phyloP scores from a whole-genome alignment of 176 grass and related monocot genomes.

The Poa annua region DNA sequence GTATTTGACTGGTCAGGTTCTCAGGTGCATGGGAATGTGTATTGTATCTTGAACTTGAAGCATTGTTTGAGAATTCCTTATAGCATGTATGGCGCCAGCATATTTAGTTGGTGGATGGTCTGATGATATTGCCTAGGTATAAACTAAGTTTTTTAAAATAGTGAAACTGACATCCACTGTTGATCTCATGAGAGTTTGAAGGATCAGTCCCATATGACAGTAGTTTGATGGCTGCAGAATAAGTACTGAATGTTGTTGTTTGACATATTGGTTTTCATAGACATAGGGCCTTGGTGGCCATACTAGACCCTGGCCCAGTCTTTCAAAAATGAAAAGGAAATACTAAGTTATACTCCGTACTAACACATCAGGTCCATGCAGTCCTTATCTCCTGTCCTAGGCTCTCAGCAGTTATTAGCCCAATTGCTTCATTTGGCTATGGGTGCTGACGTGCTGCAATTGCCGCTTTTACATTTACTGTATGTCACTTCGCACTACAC shows the following conservation, averaged over 20 bases:
- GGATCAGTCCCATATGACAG: not conserved
- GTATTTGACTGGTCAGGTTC: not conserved
- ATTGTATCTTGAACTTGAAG: slow-evolving; percentile 8
- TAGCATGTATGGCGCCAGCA: not conserved
- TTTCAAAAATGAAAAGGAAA: not conserved
- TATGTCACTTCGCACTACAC: not conserved
- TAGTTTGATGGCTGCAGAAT: not conserved
- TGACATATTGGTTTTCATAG: not conserved
- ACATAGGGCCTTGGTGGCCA: not conserved
- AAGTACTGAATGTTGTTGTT: not conserved
- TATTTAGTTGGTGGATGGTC: not conserved
- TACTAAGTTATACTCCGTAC: not conserved
- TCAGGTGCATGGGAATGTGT: not conserved
- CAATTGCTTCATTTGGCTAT: not conserved
- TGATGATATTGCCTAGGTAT: not conserved
- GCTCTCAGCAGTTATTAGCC: not conserved
- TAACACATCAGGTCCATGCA: not conserved
- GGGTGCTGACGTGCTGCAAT: not conserved
- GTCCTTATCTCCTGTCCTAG: not conserved
- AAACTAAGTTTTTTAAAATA: not conserved
- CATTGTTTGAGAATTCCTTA: slow-evolving; percentile 13
- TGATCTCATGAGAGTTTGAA: not conserved
- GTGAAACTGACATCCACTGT: not conserved
- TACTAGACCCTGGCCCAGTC: not conserved
- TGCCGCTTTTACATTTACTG: not conserved